A percentile compares a stretch with the other conserved stretches of the same genome.
Conservation (phyloP, 805 yeast species). For the Candida awuae region DNA sequence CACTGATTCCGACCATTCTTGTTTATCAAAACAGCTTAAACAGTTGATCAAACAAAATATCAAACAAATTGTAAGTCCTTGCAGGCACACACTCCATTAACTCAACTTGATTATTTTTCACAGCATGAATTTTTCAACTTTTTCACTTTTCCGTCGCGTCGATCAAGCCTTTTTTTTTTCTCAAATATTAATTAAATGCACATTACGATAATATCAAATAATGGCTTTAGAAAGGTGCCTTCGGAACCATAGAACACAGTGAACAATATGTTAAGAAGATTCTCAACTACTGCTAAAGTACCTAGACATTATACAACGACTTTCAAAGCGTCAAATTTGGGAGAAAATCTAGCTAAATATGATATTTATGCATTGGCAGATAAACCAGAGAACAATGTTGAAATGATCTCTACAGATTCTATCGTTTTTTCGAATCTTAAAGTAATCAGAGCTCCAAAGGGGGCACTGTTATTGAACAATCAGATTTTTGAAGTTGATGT, state of each 20-base stretch:
- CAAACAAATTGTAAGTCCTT: no score
- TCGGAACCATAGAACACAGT: no score
- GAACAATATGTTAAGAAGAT: constrained; percentile 9
- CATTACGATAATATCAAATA: no score
- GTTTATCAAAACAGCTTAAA: no score
- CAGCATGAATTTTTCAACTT: no score
- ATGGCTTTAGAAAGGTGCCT: no score
- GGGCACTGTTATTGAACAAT: constrained; percentile 43
- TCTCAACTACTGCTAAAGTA: constrained; percentile 4
- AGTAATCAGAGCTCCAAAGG: constrained; percentile 40
- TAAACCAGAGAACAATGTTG: constrained; percentile 43
- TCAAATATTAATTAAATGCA: no score
- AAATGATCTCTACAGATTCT: constrained; percentile 45
- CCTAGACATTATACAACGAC: constrained; percentile 20
- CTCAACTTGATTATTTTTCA: no score
- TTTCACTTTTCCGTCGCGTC: no score
- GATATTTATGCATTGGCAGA: constrained; percentile 38
- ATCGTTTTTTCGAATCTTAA: constrained; percentile 50
- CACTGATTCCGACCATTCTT: constrained; percentile 39
- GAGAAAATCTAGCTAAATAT: constrained; percentile 33
- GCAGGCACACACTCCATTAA: no score
- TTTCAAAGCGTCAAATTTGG: constrained; percentile 29
- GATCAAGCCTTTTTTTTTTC: no score
- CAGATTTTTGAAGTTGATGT: constrained; percentile 58
- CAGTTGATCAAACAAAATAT: no score